Evolutionary conservation across 1,284 basidiomycete species (phyloP).

Genomic region (Leccinum cinnamomeum): DNA sequence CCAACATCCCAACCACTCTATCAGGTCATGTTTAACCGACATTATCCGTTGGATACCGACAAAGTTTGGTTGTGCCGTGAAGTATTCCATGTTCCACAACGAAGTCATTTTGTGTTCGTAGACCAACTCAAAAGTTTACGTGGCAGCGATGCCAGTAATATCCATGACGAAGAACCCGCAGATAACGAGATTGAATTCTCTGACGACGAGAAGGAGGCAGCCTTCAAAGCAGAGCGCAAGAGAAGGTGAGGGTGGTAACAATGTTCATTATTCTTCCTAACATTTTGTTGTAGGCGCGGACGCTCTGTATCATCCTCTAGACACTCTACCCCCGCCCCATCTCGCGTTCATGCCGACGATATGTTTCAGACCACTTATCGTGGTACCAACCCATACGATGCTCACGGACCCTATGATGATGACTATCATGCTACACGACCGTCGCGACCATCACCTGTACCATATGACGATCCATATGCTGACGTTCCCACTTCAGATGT

Average conservation of each 20-base stretch:
- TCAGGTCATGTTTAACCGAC: constrained; percentile 68
- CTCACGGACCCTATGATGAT: constrained; percentile 63
- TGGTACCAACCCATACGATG: constrained; percentile 60
- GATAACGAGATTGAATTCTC: constrained; percentile 88
- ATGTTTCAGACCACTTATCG: constrained; percentile 46
- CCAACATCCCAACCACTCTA: constrained; percentile 84
- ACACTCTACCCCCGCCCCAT: constrained; percentile 52
- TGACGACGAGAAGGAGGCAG: constrained; percentile 85
- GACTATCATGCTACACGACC: constrained; percentile 51
- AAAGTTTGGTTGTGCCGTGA: constrained; percentile 53
- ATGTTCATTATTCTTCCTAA: constrained; percentile 10
- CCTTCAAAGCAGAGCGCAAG: constrained; percentile 57
- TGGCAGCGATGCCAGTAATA: constrained; percentile 91
- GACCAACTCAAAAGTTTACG: constrained; percentile 62
- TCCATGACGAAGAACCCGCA: constrained; percentile 85
- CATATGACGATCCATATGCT: constrained; percentile 77
- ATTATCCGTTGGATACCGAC: constrained; percentile 55
- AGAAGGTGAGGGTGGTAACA: constrained; percentile 45
- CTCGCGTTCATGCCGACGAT: constrained; percentile 56
- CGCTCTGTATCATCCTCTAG: constrained; percentile 53
- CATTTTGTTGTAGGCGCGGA: constrained; percentile 43
- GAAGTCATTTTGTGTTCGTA: constrained; percentile 79
- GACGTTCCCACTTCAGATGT: constrained; percentile 41
- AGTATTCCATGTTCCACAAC: constrained; percentile 77
- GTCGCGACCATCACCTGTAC: constrained; percentile 59